Percentiles rank a stretch among this genome's conserved stretches.
Evolutionary conservation across 1,284 basidiomycete species (phyloP).

Genomic region (Pholiota adiposa): DNA sequence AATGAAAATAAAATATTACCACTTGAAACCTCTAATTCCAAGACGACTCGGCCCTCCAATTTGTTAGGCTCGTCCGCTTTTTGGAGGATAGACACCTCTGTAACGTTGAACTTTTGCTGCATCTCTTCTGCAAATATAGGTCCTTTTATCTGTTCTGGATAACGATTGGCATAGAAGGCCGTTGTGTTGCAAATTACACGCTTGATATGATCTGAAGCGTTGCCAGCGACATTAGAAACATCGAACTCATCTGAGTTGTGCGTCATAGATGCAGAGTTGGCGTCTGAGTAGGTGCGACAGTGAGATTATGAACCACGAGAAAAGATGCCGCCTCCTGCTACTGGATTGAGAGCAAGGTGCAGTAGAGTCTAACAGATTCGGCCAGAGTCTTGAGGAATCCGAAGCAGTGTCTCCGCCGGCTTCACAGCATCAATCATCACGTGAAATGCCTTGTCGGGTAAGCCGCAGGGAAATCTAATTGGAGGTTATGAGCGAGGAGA

Average conservation of each 20-base stretch:
- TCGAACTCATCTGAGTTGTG: slow-evolving; percentile 12
- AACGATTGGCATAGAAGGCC: slow-evolving; percentile 23
- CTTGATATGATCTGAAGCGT: slow-evolving; percentile 46
- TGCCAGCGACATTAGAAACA: slow-evolving; percentile 43
- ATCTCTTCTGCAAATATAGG: slow-evolving; percentile 37
- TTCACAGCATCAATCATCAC: slow-evolving; percentile 2
- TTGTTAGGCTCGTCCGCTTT: slow-evolving; percentile 50
- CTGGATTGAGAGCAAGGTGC: background rate
- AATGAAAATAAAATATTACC: slow-evolving; percentile 40
- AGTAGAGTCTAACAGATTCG: background rate
- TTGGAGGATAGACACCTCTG: slow-evolving; percentile 46
- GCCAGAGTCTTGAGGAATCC: background rate
- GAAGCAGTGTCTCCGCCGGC: background rate
- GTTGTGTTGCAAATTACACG: slow-evolving; percentile 28
- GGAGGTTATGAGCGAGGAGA: background rate
- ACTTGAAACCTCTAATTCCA: slow-evolving; percentile 49
- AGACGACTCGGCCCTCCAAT: slow-evolving; percentile 50
- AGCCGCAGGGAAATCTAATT: background rate
- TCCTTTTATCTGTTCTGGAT: slow-evolving; percentile 8
- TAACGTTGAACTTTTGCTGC: slow-evolving; percentile 37
- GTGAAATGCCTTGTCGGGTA: background rate
- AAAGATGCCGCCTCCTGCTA: background rate
- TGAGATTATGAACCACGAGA: too few relatives aligned
- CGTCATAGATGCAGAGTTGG: background rate
- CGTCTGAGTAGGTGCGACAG: background rate